Evolutionary conservation across 2,329 filamentous ascomycete species (phyloP), one percentile per base, ranked within the genome.

Genomic region (Arthroderma sp.): DNA sequence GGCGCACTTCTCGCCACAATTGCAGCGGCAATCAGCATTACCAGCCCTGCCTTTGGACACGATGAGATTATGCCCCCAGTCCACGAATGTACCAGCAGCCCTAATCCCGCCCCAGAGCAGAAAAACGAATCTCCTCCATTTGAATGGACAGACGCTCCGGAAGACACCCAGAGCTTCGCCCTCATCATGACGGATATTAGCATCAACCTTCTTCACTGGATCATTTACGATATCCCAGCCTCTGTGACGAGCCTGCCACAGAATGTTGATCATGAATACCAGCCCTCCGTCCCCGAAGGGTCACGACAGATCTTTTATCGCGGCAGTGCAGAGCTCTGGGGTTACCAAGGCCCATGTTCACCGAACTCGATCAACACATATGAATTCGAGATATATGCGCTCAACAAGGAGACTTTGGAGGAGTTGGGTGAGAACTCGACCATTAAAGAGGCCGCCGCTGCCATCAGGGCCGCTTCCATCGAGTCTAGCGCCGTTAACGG

Each of bases 41-140:
- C 8, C 8, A 38, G 36, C 22, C 3, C 36, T 38, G 36, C 36
- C 10, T 38, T 38, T 15, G 36, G 22, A 15, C 8, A 38, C 36
- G 22, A 38, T 27, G 36, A 8, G 22, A 38, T 38, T 8, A n/a
- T 38, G 36, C 36, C 36, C 15, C 10, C 8, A 10, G 36, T 3
- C 36, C 36, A 38, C 36, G 36, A 38, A 38, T 38, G 36, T 27
- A 38, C 36, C 36, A 38, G 36, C 36, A 38, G 36, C 36, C 10
- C 10, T 3, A 38, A n/a, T 15, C 10, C 10, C 36, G 2, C 2
- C 15, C 36, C 36, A 8, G 10, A 8, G 8, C 36, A 38, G 22
- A 10, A 10, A 15, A 38, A 38, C 15, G 36, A 38, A 27, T 38
- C 36, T 27, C 36, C 36, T n/a, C 36, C 36, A 8, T 38, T 38